Conservation (phyloP, 371 early-diverging fungal species). For the Synchytrium microbalum region DNA sequence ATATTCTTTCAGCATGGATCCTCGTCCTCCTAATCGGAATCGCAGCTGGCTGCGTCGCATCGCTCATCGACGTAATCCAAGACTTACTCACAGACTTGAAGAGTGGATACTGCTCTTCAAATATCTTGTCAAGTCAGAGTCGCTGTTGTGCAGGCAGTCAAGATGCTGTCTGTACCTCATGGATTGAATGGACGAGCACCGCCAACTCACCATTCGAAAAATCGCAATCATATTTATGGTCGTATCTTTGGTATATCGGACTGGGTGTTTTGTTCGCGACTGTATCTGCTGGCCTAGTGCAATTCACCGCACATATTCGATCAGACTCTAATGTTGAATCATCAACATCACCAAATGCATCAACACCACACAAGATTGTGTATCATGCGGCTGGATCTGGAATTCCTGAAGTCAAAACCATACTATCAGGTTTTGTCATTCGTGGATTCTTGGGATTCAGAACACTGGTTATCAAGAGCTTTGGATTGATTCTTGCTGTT, state of each 20-base stretch:
- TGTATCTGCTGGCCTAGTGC: slow-evolving; percentile 34
- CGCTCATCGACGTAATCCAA: slow-evolving; percentile 69
- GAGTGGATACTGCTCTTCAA: slow-evolving; percentile 65
- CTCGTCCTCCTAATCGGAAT: slow-evolving; percentile 36
- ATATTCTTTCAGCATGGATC: not conserved
- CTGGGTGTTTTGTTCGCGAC: slow-evolving; percentile 16
- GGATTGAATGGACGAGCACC: slow-evolving; percentile 1
- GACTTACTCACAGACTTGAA: slow-evolving; percentile 74
- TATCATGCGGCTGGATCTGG: slow-evolving; percentile 85
- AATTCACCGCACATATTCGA: slow-evolving; percentile 22
- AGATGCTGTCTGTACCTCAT: not conserved
- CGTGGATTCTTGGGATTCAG: slow-evolving; percentile 75
- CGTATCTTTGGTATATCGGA: slow-evolving; percentile 8
- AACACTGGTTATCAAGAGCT: slow-evolving; percentile 77
- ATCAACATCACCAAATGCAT: slow-evolving; percentile 29
- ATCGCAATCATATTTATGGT: slow-evolving; percentile 3
- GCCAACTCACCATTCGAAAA: not conserved
- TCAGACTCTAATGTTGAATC: not conserved
- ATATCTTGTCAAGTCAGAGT: slow-evolving; percentile 10
- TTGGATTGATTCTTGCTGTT: slow-evolving; percentile 65
- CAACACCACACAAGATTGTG: slow-evolving; percentile 12
- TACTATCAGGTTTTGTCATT: slow-evolving; percentile 88
- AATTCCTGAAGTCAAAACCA: slow-evolving; percentile 91
- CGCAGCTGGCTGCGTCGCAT: slow-evolving; percentile 69
- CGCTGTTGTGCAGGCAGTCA: slow-evolving; percentile 10